phyloP scores from a whole-genome alignment of 1,284 basidiomycete genomes.

The Rhodotorula glutinis region DNA sequence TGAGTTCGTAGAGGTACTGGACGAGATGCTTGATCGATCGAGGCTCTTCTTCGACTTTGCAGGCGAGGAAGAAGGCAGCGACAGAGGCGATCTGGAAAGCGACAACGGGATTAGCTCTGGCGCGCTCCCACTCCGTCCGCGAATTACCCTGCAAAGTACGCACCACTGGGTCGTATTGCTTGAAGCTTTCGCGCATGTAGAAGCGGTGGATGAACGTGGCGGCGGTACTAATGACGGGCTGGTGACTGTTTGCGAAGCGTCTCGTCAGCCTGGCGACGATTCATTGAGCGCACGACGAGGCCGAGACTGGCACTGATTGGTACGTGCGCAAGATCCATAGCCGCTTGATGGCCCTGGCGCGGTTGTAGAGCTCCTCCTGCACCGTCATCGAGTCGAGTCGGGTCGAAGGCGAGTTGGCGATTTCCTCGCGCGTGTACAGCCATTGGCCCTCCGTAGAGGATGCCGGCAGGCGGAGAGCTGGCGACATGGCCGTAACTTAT shows the following conservation, averaged over 20 bases:
- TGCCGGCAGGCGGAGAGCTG: slow-evolving; percentile 2
- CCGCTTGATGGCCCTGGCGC: slow-evolving; percentile 10
- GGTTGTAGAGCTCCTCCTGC: slow-evolving; percentile 15
- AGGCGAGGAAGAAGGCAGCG: slow-evolving; percentile 44
- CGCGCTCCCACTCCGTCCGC: too few relatives aligned
- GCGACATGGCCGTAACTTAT: neutral
- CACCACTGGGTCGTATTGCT: slow-evolving; percentile 35
- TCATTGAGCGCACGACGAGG: too few relatives aligned
- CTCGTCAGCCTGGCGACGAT: neutral
- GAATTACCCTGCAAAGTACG: neutral
- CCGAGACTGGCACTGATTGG: slow-evolving; percentile 1
- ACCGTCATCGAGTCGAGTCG: slow-evolving; percentile 11
- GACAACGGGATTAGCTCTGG: neutral
- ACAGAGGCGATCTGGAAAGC: slow-evolving; percentile 20
- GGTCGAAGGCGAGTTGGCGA: slow-evolving; percentile 27
- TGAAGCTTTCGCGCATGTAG: slow-evolving; percentile 43
- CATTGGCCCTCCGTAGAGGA: slow-evolving; percentile 31
- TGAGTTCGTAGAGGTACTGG: slow-evolving; percentile 22
- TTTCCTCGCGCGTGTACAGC: slow-evolving; percentile 23
- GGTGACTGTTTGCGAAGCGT: slow-evolving; percentile 15
- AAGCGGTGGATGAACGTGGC: slow-evolving; percentile 44
- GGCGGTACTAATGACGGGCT: slow-evolving; percentile 40
- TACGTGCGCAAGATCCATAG: slow-evolving; percentile 17
- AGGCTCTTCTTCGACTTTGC: slow-evolving; percentile 43
- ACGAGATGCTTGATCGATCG: slow-evolving; percentile 38